Evolutionary conservation across 2,329 filamentous ascomycete species (phyloP), one percentile per base, ranked within the genome.

Genomic region (Tolypocladium album): DNA sequence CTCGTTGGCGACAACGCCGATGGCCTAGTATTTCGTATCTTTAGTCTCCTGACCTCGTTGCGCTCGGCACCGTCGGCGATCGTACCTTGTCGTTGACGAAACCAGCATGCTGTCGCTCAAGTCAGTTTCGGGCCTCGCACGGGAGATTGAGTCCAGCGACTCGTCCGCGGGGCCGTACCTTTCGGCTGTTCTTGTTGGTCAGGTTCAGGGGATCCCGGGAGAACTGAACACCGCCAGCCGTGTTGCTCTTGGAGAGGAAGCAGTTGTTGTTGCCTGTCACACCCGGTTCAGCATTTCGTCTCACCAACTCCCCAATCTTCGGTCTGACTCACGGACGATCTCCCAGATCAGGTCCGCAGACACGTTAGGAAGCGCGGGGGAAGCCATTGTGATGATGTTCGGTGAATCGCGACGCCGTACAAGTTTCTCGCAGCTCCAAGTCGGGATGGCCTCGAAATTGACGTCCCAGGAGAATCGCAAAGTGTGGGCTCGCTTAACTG

Each of bases 161-260:
- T 45, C 5, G 36, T 24, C n/a, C 38, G 40, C 5, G 9, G 17
- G 4, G 6, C 59, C 65, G 66, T 79, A 94, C 90, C 88, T 96
- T 97, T 82, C 90, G 89, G 71, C 84, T 87, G 83, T 96, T 88
- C 79, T 88, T 82, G 88, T 97, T 97, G 77, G 80, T 83, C 78
- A 97, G 79, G 86, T 97, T 99, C 69, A 97, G 80, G 71, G 92
- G 90, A 76, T 97, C 93, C 71, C 89, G 89, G 70, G 93, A 97
- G 85, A 99, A 92, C 79, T 90, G 89, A 70, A 89, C 82, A 76
- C 90, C 89, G 73, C 90, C 92, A 72, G 82, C 82, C 71, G 80
- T 78, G 75, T 86, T 88, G 81, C 90, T 89, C 88, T 96, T 96
- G 76, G 93, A 89, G 76, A 96, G 88, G 85, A 82, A 96, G 75